phyloP scores from a whole-genome alignment of 345 rosid species.

The Corchorus capsularis region DNA sequence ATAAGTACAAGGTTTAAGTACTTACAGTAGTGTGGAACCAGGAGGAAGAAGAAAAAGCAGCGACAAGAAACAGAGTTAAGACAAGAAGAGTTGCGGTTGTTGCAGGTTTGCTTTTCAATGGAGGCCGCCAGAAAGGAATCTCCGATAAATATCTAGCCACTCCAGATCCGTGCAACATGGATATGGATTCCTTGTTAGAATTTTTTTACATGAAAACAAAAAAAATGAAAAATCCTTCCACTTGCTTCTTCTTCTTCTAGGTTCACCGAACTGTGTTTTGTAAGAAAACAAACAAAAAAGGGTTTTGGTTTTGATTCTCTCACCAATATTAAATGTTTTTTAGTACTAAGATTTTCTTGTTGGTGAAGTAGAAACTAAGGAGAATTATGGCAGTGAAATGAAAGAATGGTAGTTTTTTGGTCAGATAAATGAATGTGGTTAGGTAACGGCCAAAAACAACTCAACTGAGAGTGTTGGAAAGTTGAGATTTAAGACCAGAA shows the following conservation, averaged over 20 bases:
- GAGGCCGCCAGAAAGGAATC: constrained; percentile 23
- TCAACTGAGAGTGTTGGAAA: neutral
- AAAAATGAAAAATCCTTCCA: neutral
- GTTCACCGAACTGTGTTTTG: neutral
- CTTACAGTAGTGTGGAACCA: constrained; percentile 25
- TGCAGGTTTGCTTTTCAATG: constrained; percentile 20
- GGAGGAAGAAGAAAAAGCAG: constrained; percentile 26
- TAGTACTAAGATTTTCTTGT: neutral
- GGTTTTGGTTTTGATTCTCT: neutral
- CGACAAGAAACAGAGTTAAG: constrained; percentile 26
- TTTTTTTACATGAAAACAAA: neutral
- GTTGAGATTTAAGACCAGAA: neutral
- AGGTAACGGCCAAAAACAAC: neutral
- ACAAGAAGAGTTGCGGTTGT: constrained; percentile 30
- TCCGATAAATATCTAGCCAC: constrained; percentile 12
- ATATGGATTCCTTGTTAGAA: constrained; percentile 1
- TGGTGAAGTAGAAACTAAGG: neutral
- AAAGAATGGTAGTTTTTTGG: neutral
- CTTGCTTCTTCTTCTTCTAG: neutral
- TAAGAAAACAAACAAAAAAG: neutral
- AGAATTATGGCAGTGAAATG: neutral
- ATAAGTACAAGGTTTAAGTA: neutral
- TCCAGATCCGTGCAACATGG: constrained; percentile 21
- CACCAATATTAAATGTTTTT: neutral
- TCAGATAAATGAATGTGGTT: neutral